phyloP scores from a whole-genome alignment of 1,139 yeast genomes.

The Saccharomycopsis crataegensis region DNA sequence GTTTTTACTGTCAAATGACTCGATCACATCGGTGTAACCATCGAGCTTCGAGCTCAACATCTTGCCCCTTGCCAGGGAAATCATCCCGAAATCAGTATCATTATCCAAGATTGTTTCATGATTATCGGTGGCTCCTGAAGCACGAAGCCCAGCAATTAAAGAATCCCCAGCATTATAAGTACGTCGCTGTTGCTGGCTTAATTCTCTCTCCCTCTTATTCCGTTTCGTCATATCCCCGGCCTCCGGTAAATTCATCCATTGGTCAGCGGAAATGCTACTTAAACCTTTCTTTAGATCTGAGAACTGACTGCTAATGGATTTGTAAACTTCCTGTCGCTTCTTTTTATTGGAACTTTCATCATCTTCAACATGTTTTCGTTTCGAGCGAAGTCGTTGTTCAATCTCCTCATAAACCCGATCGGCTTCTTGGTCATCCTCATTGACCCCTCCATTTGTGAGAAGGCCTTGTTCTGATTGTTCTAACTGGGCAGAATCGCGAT shows the following conservation, averaged over 20 bases:
- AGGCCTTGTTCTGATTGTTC: constrained; percentile 34
- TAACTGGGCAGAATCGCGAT: constrained; percentile 27
- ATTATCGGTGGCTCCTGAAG: constrained; percentile 29
- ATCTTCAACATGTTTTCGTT: constrained; percentile 24
- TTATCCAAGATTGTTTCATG: constrained; percentile 19
- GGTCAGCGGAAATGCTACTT: constrained; percentile 50
- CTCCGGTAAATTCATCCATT: constrained; percentile 83
- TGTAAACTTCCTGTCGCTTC: constrained; percentile 19
- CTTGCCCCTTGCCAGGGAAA: constrained; percentile 47
- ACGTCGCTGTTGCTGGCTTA: constrained; percentile 58
- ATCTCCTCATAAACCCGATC: constrained; percentile 59
- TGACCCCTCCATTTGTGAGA: constrained; percentile 25
- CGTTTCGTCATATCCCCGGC: constrained; percentile 80
- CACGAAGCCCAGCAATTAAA: constrained; percentile 33
- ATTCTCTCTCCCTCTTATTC: constrained; percentile 63
- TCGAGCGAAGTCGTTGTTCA: constrained; percentile 43
- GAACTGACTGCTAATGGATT: constrained; percentile 34
- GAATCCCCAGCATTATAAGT: constrained; percentile 82
- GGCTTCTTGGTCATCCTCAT: constrained; percentile 69
- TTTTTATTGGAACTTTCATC: constrained; percentile 19
- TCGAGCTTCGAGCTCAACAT: constrained; percentile 44
- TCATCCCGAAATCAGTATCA: constrained; percentile 39
- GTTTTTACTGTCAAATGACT: constrained; percentile 30
- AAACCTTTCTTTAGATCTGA: constrained; percentile 58
- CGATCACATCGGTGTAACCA: not conserved